Conservation (phyloP, 768 basidiomycete genomes). For the Phaffia tasmanica region DNA sequence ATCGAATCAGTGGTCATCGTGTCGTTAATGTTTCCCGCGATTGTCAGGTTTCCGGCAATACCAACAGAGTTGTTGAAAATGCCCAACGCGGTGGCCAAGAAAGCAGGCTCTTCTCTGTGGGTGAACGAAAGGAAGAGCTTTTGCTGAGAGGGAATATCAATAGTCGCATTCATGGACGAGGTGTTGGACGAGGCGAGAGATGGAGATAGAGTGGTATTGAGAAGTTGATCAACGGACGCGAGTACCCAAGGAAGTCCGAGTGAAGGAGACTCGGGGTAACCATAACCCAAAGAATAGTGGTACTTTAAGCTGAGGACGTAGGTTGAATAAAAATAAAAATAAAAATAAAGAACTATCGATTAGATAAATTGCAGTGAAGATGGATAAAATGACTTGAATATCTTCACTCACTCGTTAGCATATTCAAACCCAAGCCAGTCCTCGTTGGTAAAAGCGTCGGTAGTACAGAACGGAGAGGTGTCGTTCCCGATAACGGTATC, state of each 20-base stretch:
- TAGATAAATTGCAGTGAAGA: background rate
- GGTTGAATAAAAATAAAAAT: background rate
- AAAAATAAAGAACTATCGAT: background rate
- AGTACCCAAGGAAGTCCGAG: slow-evolving; percentile 11
- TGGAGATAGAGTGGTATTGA: background rate
- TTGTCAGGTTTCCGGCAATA: background rate
- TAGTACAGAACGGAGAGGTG: background rate
- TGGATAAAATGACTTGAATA: background rate
- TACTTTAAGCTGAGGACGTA: slow-evolving; percentile 11
- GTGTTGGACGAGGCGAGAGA: background rate
- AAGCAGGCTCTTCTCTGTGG: slow-evolving; percentile 13
- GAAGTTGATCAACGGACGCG: slow-evolving; percentile 4
- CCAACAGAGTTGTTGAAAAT: slow-evolving; percentile 11
- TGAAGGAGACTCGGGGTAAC: slow-evolving; percentile 6
- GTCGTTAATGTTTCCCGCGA: slow-evolving; percentile 2
- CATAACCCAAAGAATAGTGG: slow-evolving; percentile 9
- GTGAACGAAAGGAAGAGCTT: background rate
- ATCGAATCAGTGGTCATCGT: background rate
- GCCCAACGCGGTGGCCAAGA: slow-evolving; percentile 5
- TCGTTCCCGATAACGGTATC: slow-evolving; percentile 9
- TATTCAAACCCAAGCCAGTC: slow-evolving; percentile 8
- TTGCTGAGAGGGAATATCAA: slow-evolving; percentile 1
- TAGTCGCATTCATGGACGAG: background rate
- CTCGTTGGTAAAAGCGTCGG: slow-evolving; percentile 9
- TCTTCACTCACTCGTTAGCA: slow-evolving; percentile 8